Base-by-base conservation (phyloP, 352 stramenopile species). In the Phytopythium helicoides region DNA sequence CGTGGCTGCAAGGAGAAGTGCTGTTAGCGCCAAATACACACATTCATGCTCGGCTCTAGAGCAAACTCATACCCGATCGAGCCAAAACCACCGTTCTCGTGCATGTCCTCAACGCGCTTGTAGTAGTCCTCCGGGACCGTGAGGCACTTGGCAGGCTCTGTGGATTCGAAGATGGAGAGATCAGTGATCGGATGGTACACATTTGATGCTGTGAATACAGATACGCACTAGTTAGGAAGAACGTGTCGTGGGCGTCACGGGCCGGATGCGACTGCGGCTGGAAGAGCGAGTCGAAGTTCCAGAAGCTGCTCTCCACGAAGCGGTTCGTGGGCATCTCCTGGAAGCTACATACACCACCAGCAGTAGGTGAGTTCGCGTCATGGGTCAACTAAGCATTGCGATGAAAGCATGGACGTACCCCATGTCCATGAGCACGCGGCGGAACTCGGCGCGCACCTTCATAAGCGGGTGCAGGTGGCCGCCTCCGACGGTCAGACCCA, bases 211-310 rank as follows among this genome's bases (percentile, higher is more conserved):
- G 2, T 47, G n/a, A 34, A 22, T 51, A 7, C 14, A 4, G 36
- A 3, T 21, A 80, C 80, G 58, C 40, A 92, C 83, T 71, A 3
- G 98, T 98, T 56, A 99, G 96, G 83, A 99, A 99, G 78, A 99
- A 99, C 33, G 97, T 99, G 75, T 99, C 97, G 68, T 99, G 97
- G 23, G 97, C 97, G 68, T 99, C 97, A 62, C 97, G 85, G 15
- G 97, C 97, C 37, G 97, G 97, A 69, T 99, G 97, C 28, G 87
- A 98, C 83, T 99, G 97, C 38, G 97, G 97, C 82, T 99, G 97
- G 74, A 99, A 99, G 47, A 99, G 86, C 47, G 96, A 96, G 73
- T 99, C 97, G 74, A 99, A 99, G 82, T 99, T 99, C 97, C 97
- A 99, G 74, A 99, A 99, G 58, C 87, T 98, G 65, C 80, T 97